Base-by-base conservation (phyloP, 352 stramenopile species). In the Globisporangium canariense region DNA sequence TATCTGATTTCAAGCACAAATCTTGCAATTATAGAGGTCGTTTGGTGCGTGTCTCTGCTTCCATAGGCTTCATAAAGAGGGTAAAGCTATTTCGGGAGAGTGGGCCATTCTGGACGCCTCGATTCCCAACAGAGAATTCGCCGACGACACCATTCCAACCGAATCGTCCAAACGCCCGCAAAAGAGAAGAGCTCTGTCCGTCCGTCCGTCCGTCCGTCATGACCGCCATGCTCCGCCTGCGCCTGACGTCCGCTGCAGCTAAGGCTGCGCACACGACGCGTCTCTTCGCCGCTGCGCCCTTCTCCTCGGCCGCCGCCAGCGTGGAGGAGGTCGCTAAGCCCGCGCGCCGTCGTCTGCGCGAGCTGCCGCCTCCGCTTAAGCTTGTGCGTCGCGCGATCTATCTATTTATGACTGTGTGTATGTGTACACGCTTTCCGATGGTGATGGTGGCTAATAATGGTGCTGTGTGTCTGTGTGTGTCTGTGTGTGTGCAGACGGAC, bases 301-400 rank as follows among this genome's bases (percentile, higher is more conserved):
- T 62, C 45, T 62, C 62, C 11, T 51, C 87, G 32, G 82, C 80
- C 16, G 77, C 82, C 14, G 75, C 73, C 14, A 77, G 73, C 0
- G 80, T 74, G 28, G 68, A 82, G 46, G 62, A 70, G 10, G 52
- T 32, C 5, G 52, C 68, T 4, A 62, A 62, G 34, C 65, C 79
- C 13, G 71, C 75, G 13, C 79, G 80, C 10, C 80, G 83, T 45
- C 83, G 78, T 36, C 60, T 83, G 60, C 79, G 85, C 32, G 85
- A 94, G 59, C 74, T 94, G 14, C 85, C 85, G 20, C 72, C 85
- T 14, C 85, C 85, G 41, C 65, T 94, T 43, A 94, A 94, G 54
- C 64, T 94, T 66, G 85, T 94, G 56, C 53, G 77, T 63, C n/a
- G 22, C 14, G 16, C 32, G 7, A 28, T 18, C 14, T 51, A 38